phyloP scores from a whole-genome alignment of 2,329 filamentous ascomycete species.

The Talaromyces amestolkiae region DNA sequence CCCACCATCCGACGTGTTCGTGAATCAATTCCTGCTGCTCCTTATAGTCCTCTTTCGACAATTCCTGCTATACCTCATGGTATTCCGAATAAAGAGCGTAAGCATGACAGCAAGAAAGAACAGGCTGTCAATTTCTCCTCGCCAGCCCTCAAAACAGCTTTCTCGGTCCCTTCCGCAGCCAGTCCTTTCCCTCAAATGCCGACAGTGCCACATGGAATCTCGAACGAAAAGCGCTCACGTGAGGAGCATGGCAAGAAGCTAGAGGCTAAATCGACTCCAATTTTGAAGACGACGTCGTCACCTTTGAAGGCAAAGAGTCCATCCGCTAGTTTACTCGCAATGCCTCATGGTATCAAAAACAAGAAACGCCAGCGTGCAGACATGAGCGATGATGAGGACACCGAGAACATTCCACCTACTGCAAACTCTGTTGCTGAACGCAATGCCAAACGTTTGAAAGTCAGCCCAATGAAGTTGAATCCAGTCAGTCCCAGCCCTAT shows the following conservation, averaged over 20 bases:
- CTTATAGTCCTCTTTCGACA: slow-evolving; percentile 26
- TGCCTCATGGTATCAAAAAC: slow-evolving; percentile 39
- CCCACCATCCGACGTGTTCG: slow-evolving; percentile 44
- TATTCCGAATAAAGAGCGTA: slow-evolving; percentile 35
- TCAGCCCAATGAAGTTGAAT: slow-evolving; percentile 23
- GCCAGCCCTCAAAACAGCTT: not conserved
- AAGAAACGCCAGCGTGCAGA: slow-evolving; percentile 28
- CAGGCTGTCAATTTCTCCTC: not conserved
- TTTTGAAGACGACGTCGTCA: slow-evolving; percentile 23
- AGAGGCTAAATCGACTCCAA: slow-evolving; percentile 23
- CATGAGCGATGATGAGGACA: slow-evolving; percentile 17
- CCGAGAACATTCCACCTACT: slow-evolving; percentile 26
- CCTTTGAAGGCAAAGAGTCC: slow-evolving; percentile 20
- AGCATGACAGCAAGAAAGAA: slow-evolving; percentile 22
- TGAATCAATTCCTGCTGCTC: slow-evolving; percentile 28
- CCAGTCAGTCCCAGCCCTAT: slow-evolving; percentile 33
- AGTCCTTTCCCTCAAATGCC: slow-evolving; percentile 30
- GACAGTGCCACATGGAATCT: slow-evolving; percentile 39
- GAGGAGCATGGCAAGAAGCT: slow-evolving; percentile 18
- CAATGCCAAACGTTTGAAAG: slow-evolving; percentile 38
- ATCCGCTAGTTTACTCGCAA: slow-evolving; percentile 30
- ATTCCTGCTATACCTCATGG: slow-evolving; percentile 40
- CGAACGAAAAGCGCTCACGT: slow-evolving; percentile 33
- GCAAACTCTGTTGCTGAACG: slow-evolving; percentile 26
- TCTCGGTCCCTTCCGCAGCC: not conserved